Conservation (phyloP, 1,284 basidiomycete species). For the Naganishia sp. region DNA sequence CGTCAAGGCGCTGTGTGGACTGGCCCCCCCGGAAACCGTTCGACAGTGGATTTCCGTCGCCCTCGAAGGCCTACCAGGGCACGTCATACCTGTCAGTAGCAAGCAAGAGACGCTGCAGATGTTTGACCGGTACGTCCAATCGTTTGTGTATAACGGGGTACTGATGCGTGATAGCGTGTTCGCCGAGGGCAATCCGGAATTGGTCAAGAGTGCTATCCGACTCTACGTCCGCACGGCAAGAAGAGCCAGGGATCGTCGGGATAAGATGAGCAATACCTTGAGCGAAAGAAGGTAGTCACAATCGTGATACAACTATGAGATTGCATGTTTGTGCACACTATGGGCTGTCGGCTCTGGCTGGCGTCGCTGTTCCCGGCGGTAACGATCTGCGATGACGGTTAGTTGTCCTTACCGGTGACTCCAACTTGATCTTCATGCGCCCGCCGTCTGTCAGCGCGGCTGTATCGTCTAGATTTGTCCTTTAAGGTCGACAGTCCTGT, state of each 20-base stretch:
- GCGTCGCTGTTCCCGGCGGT: not conserved
- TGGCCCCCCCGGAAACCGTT: constrained; percentile 69
- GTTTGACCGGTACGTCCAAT: constrained; percentile 65
- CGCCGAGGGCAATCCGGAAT: constrained; percentile 66
- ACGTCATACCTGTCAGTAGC: constrained; percentile 65
- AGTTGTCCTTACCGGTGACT: constrained; percentile 5
- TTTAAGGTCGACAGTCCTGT: constrained; percentile 59
- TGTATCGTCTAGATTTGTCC: constrained; percentile 45
- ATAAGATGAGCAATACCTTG: constrained; percentile 28
- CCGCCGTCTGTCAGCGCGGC: not conserved
- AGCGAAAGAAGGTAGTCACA: constrained; percentile 9
- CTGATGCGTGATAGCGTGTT: constrained; percentile 59
- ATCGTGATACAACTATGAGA: not conserved
- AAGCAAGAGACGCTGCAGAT: constrained; percentile 74
- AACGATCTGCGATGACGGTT: not conserved
- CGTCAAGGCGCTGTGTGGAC: constrained; percentile 67
- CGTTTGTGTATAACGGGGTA: not conserved
- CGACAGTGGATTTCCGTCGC: constrained; percentile 68
- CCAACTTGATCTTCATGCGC: too few species aligned
- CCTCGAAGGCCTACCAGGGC: constrained; percentile 68
- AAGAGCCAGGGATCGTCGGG: constrained; percentile 27
- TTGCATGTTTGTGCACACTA: not conserved
- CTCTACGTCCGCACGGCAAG: constrained; percentile 26
- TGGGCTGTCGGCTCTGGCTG: not conserved
- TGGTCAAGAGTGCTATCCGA: constrained; percentile 71